Base-by-base conservation (phyloP, 805 yeast genomes). In the Nakazawaea ambrosiae region DNA sequence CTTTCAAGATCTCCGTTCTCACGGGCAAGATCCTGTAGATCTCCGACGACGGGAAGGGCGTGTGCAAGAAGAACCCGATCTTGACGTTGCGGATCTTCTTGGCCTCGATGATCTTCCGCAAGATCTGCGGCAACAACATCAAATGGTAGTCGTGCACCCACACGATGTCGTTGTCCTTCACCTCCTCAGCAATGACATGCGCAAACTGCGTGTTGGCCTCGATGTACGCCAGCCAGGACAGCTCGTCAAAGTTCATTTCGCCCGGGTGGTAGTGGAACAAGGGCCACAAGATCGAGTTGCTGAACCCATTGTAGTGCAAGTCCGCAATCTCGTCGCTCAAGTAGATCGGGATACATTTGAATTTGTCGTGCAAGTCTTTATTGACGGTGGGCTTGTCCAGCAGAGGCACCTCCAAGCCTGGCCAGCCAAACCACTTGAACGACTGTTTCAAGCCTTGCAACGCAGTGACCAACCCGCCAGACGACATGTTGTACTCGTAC, bases 361-460 rank as follows among this genome's bases (percentile, higher is more conserved):
- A 92, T 54, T 86, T 78, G 24, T 73, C 74, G 55, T 70, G 68
- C 41, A 92, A 65, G 46, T 89, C 96, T 16, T 61, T 54, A 41
- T 77, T 76, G 39, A 92, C 94, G 40, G 65, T 63, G 0, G 61
- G 74, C 53, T 81, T 80, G 45, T 88, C 95, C 31, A 68, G 70
- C 19, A 70, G 84, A 2, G 95, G 95, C 4, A 92, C 72, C 49
- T 88, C 95, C 53, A 88, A 61, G 9, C 90, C 94, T 2, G 97
- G 96, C 99, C 99, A 92, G 12, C 99, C 99, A 51, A 85, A 79
- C 99, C 99, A 92, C 55, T 88, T 92, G 61, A 88, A 88, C 34
- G 82, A 80, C 52, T 84, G 83, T 57, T 86, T 86, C 37, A 92
- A 64, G 1, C 97, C 97, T 53, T 89, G 95, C 29, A 92, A 65